Base-by-base conservation (phyloP, 345 rosid genomes). In the Toxicodendron radicans region DNA sequence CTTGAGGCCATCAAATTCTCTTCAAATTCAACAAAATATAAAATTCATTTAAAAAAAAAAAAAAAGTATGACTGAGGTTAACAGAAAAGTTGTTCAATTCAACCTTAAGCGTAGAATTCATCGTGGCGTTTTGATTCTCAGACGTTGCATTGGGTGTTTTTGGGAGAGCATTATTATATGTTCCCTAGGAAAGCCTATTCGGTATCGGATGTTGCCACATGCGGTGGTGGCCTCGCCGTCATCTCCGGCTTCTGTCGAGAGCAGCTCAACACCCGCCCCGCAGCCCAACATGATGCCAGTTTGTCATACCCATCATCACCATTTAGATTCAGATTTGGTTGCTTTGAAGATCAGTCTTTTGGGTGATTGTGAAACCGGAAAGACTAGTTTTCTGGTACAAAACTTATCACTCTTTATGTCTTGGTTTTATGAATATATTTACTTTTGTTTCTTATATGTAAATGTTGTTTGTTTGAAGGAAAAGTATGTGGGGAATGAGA, bases 301-400 rank as follows among this genome's bases (percentile, higher is more conserved):
- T 66, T 73, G 41, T 68, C 77, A 53, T 74, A 61, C 5, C 70
- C 46, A 27, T 64, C 62, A 24, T 3, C 74, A 66, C 48, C 64
- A 80, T 57, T 51, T 81, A 20, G 94, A 91, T 68, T 78, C 92
- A 0, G 95, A 95, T 89, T 77, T 95, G 82, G 97, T 95, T 57
- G 66, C 92, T 7, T 76, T 95, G 79, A 95, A 95, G 86, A 95
- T 95, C 73, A 85, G 92, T 45, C 92, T 92, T 68, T 57, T 95
- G 75, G 96, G 99, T 17, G 97, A 95, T 83, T 80, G 85, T 65
- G 83, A 81, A 3, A 87, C 82, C 67, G 97, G 98, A 38, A 92
- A 95, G 74, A 87, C 97, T 6, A 87, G 94, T 77, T 95, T 95
- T 73, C 71, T 88, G 92, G 98, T 92, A 7, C n/a, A 6, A 7